These are phyloP conservation scores for Gymnopus androsaceus DNA, from an alignment of 1,284 basidiomycete species.

Conservation along the genomic window DNA sequence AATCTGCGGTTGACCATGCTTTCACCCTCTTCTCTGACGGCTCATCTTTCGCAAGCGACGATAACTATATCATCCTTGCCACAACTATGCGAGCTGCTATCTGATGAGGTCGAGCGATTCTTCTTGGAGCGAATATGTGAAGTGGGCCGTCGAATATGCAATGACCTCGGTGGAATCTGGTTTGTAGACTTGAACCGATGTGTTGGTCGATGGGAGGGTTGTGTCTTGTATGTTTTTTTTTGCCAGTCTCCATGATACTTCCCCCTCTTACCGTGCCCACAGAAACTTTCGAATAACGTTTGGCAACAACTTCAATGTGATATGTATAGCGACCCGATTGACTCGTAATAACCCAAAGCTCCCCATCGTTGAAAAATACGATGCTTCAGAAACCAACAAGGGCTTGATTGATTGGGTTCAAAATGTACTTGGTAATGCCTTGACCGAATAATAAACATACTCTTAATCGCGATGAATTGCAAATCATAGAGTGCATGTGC, in stretches of 20 bases:
- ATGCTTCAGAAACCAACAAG: constrained; percentile 26
- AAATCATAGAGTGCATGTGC: constrained; percentile 2
- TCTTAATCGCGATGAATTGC: not conserved
- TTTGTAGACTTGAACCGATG: constrained; percentile 72
- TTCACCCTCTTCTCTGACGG: constrained; percentile 70
- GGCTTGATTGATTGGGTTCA: constrained; percentile 55
- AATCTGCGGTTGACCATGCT: constrained; percentile 71
- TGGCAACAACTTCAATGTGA: constrained; percentile 48
- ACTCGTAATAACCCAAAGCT: constrained; percentile 42
- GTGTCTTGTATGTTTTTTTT: constrained; percentile 58
- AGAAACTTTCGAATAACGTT: constrained; percentile 68
- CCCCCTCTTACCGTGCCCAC: not conserved
- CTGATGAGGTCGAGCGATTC: constrained; percentile 70
- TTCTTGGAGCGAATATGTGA: constrained; percentile 68
- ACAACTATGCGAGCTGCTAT: constrained; percentile 72
- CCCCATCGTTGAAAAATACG: constrained; percentile 44
- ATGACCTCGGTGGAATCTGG: constrained; percentile 65
- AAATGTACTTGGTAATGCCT: constrained; percentile 41
- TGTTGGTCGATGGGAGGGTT: constrained; percentile 80
- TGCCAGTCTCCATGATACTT: not conserved
- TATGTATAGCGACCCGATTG: constrained; percentile 58
- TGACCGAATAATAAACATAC: constrained; percentile 20
- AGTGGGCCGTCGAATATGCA: constrained; percentile 58
- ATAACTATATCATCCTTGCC: constrained; percentile 69
- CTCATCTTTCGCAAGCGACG: constrained; percentile 75